Evolutionary conservation across 1,284 basidiomycete genomes (phyloP), one percentile per base, ranked within the genome.

Genomic region (Boletus mariae): DNA sequence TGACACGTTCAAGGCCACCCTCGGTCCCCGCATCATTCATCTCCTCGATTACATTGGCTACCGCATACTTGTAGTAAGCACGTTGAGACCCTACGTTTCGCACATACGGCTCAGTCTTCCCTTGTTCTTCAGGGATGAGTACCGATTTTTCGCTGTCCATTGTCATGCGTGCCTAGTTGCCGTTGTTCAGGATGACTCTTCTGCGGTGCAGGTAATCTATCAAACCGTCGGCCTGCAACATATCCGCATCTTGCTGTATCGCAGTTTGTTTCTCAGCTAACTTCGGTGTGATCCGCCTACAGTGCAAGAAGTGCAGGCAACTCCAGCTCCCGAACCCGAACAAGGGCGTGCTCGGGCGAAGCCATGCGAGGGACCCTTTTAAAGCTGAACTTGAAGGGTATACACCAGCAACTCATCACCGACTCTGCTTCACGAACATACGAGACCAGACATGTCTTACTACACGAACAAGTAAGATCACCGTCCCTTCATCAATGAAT

Each of bases 191-290:
- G 42, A 25, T 2, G 26, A 23, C 4, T 15, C 34, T 32, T 51
- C 17, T 35, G 47, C 55, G 40, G 51, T 51, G 62, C 62, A 40
- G 11, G 32, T 6, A 25, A 43, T 44, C 45, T 26, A 31, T 44
- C 31, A 43, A 48, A 15, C 7, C 41, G 28, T 37, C 40, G 26
- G 13, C 3, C 5, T 26, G 42, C 45, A 31, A 50, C 11, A 29
- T 23, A 45, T 43, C 37, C 41, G 17, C 34, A 17, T 23, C 40
- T 56, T 64, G 60, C 62, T 64, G 60, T 63, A 61, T 51, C 13
- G 11, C 29, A 9, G 0, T 26, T 13, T 3, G 9, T 5, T 17
- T 32, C 23, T 26, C 45, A 35, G 20, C 12, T 35, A 12, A n/a
- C 28, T 48, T 45, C 47, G 20, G 31, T 31, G 31, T 49, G 50